Percentiles rank a stretch among this genome's conserved stretches.
phyloP scores from a whole-genome alignment of 768 basidiomycete species.

The Boletus speciosus region DNA sequence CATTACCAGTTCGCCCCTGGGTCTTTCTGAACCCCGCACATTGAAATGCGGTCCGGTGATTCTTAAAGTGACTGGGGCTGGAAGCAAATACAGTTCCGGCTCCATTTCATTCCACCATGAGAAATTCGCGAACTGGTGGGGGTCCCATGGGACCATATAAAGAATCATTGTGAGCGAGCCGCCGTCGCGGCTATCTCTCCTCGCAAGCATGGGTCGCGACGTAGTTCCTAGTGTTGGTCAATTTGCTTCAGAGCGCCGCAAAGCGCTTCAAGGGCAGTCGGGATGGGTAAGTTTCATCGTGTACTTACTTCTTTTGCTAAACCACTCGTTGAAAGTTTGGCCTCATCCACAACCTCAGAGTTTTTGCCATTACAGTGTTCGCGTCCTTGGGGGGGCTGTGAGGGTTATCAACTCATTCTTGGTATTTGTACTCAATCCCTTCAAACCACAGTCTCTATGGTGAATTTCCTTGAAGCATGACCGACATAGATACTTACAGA shows the following conservation, averaged over 20 bases:
- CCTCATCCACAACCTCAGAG: slow-evolving; percentile 59
- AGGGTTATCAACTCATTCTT: slow-evolving; percentile 24
- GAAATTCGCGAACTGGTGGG: not conserved
- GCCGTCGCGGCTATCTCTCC: not conserved
- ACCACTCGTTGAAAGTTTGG: slow-evolving; percentile 39
- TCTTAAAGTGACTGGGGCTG: not conserved
- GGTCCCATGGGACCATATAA: not conserved
- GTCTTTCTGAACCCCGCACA: not conserved
- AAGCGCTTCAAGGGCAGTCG: slow-evolving; percentile 56
- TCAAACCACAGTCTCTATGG: slow-evolving; percentile 54
- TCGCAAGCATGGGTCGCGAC: slow-evolving; percentile 44
- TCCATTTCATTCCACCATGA: not conserved
- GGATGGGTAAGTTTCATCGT: slow-evolving; percentile 53
- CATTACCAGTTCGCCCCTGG: not conserved
- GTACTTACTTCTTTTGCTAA: not conserved
- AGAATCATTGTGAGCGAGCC: not conserved
- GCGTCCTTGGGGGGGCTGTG: slow-evolving; percentile 77
- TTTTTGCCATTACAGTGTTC: slow-evolving; percentile 70
- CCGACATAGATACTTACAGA: not conserved
- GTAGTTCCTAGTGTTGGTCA: slow-evolving; percentile 25
- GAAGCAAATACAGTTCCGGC: not conserved
- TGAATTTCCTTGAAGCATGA: slow-evolving; percentile 27
- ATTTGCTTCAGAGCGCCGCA: slow-evolving; percentile 45
- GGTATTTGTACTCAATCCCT: not conserved
- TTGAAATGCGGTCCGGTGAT: not conserved